These are phyloP conservation scores for Rubroboletus satanas DNA, from an alignment of 768 basidiomycete species.

Conservation along the genomic window DNA sequence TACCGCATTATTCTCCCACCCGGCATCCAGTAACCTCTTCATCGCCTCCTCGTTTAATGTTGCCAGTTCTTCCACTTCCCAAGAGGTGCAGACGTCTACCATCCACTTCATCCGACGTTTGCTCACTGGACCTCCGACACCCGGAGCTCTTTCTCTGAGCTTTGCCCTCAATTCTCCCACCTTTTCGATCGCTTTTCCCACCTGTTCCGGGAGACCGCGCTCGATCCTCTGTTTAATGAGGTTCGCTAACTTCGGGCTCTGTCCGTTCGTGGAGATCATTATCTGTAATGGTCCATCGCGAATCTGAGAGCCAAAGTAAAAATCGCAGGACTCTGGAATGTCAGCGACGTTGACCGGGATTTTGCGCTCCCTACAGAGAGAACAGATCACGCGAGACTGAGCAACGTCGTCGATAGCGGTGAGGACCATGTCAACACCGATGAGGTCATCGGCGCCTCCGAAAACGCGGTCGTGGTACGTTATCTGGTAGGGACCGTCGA, in stretches of 20 bases:
- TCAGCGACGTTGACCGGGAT: slow-evolving; percentile 97
- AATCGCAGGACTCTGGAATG: slow-evolving; percentile 93
- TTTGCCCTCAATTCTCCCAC: slow-evolving; percentile 71
- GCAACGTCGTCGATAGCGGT: slow-evolving; percentile 87
- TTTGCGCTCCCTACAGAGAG: slow-evolving; percentile 57
- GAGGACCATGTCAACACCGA: slow-evolving; percentile 79
- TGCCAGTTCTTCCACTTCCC: slow-evolving; percentile 81
- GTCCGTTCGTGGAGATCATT: slow-evolving; percentile 94
- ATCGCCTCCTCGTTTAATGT: slow-evolving; percentile 64
- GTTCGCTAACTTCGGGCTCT: slow-evolving; percentile 86
- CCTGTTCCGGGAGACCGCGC: slow-evolving; percentile 59
- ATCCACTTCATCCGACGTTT: slow-evolving; percentile 91
- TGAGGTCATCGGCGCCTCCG: slow-evolving; percentile 58
- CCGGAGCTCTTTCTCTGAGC: slow-evolving; percentile 77
- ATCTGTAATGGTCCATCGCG: slow-evolving; percentile 89
- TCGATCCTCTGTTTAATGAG: slow-evolving; percentile 72
- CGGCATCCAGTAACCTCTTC: slow-evolving; percentile 65
- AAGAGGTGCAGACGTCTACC: slow-evolving; percentile 78
- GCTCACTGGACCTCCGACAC: slow-evolving; percentile 73
- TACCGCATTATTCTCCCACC: slow-evolving; percentile 71
- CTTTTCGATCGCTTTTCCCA: slow-evolving; percentile 74
- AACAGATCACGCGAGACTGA: slow-evolving; percentile 67
- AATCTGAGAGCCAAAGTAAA: slow-evolving; percentile 95
- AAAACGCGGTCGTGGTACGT: slow-evolving; percentile 72
- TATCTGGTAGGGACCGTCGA: slow-evolving; percentile 46